These are phyloP conservation scores for Fusarium devonianum DNA, from an alignment of 2,329 filamentous ascomycete species.

Conservation along the genomic window DNA sequence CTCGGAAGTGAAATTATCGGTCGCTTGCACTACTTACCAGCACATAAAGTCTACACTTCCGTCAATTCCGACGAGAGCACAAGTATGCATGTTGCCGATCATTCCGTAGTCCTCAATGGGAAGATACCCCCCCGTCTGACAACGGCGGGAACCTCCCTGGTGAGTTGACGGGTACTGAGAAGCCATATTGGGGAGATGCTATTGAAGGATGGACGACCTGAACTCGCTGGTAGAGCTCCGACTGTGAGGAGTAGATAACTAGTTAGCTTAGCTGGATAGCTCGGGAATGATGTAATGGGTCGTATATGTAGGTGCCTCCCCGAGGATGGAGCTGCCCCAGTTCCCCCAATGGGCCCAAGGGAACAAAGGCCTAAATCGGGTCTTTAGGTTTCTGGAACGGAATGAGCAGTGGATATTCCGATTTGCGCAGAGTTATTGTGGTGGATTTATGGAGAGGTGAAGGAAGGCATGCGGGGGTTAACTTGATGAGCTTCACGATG, in stretches of 20 bases:
- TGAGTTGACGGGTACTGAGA: conserved; percentile 44
- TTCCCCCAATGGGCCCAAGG: conserved; percentile 6
- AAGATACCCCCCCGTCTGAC: conserved; percentile 57
- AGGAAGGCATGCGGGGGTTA: conserved; percentile 18
- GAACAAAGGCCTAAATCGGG: conserved; percentile 15
- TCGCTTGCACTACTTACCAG: conserved; percentile 57
- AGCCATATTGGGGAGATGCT: conserved; percentile 41
- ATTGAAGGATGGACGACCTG: conserved; percentile 1
- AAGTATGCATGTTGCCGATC: conserved; percentile 82
- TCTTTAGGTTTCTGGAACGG: neutral
- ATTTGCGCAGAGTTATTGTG: too few species aligned
- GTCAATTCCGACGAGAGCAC: conserved; percentile 76
- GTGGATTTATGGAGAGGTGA: neutral
- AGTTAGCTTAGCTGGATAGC: too few species aligned
- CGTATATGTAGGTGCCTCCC: conserved; percentile 18
- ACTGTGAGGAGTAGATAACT: too few species aligned
- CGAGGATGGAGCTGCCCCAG: conserved; percentile 8
- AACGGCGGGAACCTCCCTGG: conserved; percentile 44
- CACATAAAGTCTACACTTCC: conserved; percentile 81
- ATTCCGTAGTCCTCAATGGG: conserved; percentile 80
- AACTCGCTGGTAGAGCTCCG: neutral
- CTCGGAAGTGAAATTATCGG: neutral
- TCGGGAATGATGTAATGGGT: conserved; percentile 37
- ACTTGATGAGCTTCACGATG: conserved; percentile 32
- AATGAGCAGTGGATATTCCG: neutral